Evolutionary conservation across 805 yeast genomes (phyloP), one percentile per base, ranked within the genome.

Genomic region (Monosporozyma unispora): DNA sequence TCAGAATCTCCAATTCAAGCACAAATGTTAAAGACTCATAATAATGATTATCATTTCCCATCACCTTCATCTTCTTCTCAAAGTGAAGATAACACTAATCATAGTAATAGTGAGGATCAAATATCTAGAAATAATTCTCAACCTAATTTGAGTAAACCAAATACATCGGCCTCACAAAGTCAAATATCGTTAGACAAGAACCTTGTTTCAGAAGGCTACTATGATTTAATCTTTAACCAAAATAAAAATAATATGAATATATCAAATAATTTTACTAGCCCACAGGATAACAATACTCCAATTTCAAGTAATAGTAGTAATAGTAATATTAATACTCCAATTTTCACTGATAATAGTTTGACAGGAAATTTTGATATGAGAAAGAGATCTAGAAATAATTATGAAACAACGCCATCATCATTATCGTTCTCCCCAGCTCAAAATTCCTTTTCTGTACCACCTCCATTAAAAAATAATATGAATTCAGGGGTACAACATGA

Each of bases 11-110:
- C 33, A 25, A 27, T 22, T 3, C 19, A 18, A 19, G 12, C 23
- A 39, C 29, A 41, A n/a, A 14, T 23, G 7, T 25, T 27, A n/a
- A 12, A 11, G 16, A 16, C 25, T 16, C 25, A 41, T 28, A 27
- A 28, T 4, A 3, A 27, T 16, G 11, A 16, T 38, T 28, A 21
- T 4, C 44, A 46, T 22, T 48, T 81, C 45, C 69, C 78, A 14
- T 79, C 84, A 1, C 84, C 86, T 28, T 74, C 80, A 39, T 84
- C 86, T 27, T 74, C 80, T 39, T 79, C 84, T 2, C 69, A 79
- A 52, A 83, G 80, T 54, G 84, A 79, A 48, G 80, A 46, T 39
- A 28, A 38, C 25, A 28, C 6, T 21, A 27, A 23, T 11, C 11
- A 21, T 22, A 11, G 16, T 25, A 40, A 10, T 23, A 16, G 6